Evolutionary conservation across 345 rosid species (phyloP).

Genomic region (Rubroshorea leprosula): DNA sequence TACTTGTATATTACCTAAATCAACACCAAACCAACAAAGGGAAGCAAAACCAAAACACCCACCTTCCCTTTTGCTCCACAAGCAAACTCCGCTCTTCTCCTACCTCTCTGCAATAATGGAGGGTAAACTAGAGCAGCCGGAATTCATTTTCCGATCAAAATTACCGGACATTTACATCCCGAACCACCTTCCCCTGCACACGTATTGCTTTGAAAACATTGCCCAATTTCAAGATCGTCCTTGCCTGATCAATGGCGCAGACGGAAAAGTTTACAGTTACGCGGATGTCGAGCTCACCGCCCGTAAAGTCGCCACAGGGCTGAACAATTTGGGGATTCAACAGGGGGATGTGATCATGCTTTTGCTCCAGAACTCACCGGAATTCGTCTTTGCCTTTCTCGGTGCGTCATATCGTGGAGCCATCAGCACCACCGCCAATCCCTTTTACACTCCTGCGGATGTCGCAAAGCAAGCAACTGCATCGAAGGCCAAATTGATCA

Average conservation of each 20-base stretch:
- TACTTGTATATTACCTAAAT: slow-evolving; percentile 32
- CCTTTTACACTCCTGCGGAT: slow-evolving; percentile 55
- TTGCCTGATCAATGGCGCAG: slow-evolving; percentile 53
- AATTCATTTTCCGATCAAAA: slow-evolving; percentile 54
- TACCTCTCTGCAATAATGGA: slow-evolving; percentile 25
- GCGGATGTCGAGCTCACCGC: slow-evolving; percentile 50
- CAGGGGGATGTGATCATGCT: slow-evolving; percentile 70
- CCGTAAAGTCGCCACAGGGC: slow-evolving; percentile 50
- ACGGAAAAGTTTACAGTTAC: slow-evolving; percentile 40
- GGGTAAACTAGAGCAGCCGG: slow-evolving; percentile 16
- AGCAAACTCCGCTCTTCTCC: not conserved
- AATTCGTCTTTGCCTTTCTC: slow-evolving; percentile 53
- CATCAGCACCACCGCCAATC: slow-evolving; percentile 51
- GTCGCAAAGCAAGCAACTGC: slow-evolving; percentile 47
- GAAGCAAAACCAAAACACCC: slow-evolving; percentile 23
- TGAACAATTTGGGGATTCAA: slow-evolving; percentile 34
- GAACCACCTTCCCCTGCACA: slow-evolving; percentile 49
- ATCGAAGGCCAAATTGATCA: slow-evolving; percentile 34
- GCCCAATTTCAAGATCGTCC: slow-evolving; percentile 34
- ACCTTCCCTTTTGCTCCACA: slow-evolving; percentile 17
- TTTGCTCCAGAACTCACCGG: slow-evolving; percentile 51
- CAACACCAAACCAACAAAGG: slow-evolving; percentile 27
- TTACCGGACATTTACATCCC: slow-evolving; percentile 62
- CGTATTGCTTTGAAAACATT: slow-evolving; percentile 47
- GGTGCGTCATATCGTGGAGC: slow-evolving; percentile 56